Conservation (phyloP, 1,139 yeast genomes). For the Candida pseudoviswanathii region DNA sequence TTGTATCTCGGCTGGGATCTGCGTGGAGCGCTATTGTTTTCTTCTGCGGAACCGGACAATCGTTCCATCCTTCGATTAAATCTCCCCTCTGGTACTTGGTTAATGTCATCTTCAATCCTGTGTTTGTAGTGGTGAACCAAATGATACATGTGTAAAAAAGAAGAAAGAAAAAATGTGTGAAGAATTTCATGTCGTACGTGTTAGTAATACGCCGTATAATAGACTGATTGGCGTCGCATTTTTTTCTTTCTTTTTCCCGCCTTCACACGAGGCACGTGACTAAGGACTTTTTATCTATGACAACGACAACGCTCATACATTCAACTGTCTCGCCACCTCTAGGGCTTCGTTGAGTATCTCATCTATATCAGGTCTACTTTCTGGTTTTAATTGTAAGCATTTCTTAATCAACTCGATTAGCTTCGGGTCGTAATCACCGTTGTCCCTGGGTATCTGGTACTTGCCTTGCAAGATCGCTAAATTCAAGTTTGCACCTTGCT, state of each 20-base stretch:
- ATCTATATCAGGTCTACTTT: slow-evolving; percentile 62
- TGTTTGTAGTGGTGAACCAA: too few relatives aligned
- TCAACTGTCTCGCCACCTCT: slow-evolving; percentile 24
- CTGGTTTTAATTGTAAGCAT: slow-evolving; percentile 65
- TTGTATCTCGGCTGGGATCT: slow-evolving; percentile 7
- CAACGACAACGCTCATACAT: background rate
- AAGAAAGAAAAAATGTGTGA: too few relatives aligned
- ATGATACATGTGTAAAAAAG: too few relatives aligned
- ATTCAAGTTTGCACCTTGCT: slow-evolving; percentile 79
- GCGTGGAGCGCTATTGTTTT: slow-evolving; percentile 4
- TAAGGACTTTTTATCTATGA: background rate
- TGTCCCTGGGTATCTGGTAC: slow-evolving; percentile 58
- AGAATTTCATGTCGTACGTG: too few relatives aligned
- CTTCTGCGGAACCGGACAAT: slow-evolving; percentile 32
- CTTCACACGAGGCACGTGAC: background rate
- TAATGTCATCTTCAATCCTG: slow-evolving; percentile 25
- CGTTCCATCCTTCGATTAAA: slow-evolving; percentile 51
- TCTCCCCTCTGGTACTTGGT: slow-evolving; percentile 45
- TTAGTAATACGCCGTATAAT: too few relatives aligned
- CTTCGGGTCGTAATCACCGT: slow-evolving; percentile 50
- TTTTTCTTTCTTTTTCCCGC: too few relatives aligned
- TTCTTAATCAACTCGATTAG: slow-evolving; percentile 55
- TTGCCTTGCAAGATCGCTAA: slow-evolving; percentile 77
- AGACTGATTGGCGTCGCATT: too few relatives aligned
- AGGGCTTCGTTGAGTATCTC: slow-evolving; percentile 54